Base-by-base conservation (phyloP, 805 yeast species). In the Lipomyces starkeyi region DNA sequence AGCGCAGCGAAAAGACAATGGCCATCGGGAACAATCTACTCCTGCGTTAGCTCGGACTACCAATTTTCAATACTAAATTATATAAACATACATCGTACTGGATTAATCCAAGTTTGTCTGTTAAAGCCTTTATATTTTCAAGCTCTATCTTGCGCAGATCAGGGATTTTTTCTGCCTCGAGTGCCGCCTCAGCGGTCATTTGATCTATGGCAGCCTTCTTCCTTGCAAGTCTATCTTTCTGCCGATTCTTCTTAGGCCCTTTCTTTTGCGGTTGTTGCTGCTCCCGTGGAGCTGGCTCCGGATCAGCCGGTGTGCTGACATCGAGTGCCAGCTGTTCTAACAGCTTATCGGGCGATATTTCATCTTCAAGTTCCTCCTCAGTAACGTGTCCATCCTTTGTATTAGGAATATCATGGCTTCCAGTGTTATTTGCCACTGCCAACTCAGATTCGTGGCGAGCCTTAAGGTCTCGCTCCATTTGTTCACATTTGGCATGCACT, bases 1-100 rank as follows among this genome's bases (percentile, higher is more conserved):
- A 94, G 84, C 0, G 97, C 89, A 3, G 94, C 91, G 81, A 92
- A 95, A 40, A 94, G 80, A 82, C 99, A 95, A 77, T 94, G 94
- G 0, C 98, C 99, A 78, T 94, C 98, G 0, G 98, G 97, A 68
- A 84, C 58, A 55, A 70, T 71, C 72, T 69, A 25, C 13, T 35
- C 43, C 22, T 8, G 56, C 3, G 34, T 53, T 25, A 29, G n/a
- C 29, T 29, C 17, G 34, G 56, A 29, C 14, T 11, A 29, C 29
- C 37, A 52, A 2, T 9, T 11, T 1, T 37, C 40, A 37, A 29
- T 20, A 37, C 13, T 7, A 5, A 27, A 34, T 13, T 14, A 22
- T 11, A 7, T 13, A 43, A 43, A 43, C 71, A 52, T 29, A 69
- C 71, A 60, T 70, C 73, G 40, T 65, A 40, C 55, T 70, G 65